phyloP scores from a whole-genome alignment of 257 asterid species.

The Nicotiana undulata region DNA sequence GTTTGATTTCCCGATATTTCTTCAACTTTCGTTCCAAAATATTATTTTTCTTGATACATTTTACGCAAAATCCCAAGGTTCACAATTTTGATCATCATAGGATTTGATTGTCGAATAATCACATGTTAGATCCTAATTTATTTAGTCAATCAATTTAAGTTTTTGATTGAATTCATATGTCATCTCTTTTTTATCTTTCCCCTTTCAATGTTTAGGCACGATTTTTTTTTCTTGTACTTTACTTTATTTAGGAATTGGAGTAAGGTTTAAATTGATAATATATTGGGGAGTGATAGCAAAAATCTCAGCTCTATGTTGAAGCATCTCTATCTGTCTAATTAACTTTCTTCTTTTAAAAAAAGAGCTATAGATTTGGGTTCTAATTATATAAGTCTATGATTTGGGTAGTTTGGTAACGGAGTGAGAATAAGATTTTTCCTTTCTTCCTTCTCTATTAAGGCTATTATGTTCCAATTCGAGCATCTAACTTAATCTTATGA shows the following conservation, averaged over 20 bases:
- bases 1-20: conserved; percentile 21
- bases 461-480: too few relatives aligned
- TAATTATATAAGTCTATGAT: background rate
- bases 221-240: too few relatives aligned
- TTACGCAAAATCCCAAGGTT: background rate
- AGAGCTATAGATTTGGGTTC: background rate
- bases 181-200: background rate
- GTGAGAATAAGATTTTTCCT: background rate
- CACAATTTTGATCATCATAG: background rate
- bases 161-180: background rate
- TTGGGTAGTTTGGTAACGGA: background rate
- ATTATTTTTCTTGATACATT: background rate
- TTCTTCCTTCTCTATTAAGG: background rate
- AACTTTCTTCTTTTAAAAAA: too few relatives aligned
- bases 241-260: background rate
- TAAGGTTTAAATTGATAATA: background rate
- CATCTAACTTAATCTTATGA: too few relatives aligned
- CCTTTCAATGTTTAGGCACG: background rate
- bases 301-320: background rate
- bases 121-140: background rate
- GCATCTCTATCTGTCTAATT: too few relatives aligned
- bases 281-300: background rate
- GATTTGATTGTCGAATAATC: background rate
- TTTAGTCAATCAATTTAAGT: background rate
- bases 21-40: background rate